Base-by-base conservation (phyloP, 106 monocot genomes). In the Phalaenopsis aphrodite region DNA sequence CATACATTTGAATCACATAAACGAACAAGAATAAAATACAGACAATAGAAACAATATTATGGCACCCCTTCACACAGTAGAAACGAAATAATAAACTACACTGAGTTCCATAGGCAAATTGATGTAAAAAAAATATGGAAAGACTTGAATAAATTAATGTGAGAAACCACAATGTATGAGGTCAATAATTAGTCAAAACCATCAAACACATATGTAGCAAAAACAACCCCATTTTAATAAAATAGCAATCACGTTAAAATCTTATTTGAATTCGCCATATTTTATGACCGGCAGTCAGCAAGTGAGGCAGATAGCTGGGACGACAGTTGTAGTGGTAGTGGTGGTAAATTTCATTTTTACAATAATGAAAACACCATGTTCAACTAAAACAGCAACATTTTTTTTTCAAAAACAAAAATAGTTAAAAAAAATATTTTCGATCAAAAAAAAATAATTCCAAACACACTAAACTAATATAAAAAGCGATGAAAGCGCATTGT, bases 1-100 rank as follows among this genome's bases (percentile, higher is more conserved):
- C 36, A 71, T 71, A 41, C 38, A 15, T 15, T 71, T 71, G 71
- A 71, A 71, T 71, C 71, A 71, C 71, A 36, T 71, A 41, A 36
- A 71, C 3, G 30, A 38, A 15, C 14, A 71, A 39, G 71, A 0
- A 15, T 39, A 71, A 41, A 39, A 52, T 2, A 14, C 30, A 55
- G 24, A 15, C 3, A 52, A 52, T 18, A 3, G 5, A 78, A 78
- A 78, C 1, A 58, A 65, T 23, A 65, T 24, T 21, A 65, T 14
- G 8, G 24, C 1, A 65, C n/a, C 64, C 24, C 24, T 23, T 65
- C 24, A 65, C 24, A 65, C 23, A 24, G 24, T 65, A 21, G 1
- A 65, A 65, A 65, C 64, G 23, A 65, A 65, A 23, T n/a, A 24
- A 39, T 38, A 37, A 69, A 39, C 38, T 69, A 69, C 15, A 5